These are phyloP conservation scores for Asterophora lycoperdoides DNA, from an alignment of 768 basidiomycete genomes.

Conservation along the genomic window DNA sequence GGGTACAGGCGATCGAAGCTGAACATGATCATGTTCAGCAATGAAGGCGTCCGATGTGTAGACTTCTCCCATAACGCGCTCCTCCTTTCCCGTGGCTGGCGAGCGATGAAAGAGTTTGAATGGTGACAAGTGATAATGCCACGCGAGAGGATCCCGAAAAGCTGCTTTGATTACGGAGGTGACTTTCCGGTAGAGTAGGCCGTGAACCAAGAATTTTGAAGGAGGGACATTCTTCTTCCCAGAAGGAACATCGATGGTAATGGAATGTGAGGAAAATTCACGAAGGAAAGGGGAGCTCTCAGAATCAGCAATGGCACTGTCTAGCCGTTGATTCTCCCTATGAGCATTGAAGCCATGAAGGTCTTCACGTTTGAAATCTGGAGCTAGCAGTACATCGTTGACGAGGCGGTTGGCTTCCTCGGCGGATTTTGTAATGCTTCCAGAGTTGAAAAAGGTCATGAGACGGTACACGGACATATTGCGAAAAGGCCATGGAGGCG, in stretches of 20 bases:
- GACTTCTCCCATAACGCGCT: constrained; percentile 15
- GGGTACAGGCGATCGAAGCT: constrained; percentile 7
- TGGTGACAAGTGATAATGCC: too few relatives aligned
- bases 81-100: constrained; percentile 18
- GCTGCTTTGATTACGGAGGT: constrained; percentile 21
- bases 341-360: constrained; percentile 11
- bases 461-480: constrained; percentile 12
- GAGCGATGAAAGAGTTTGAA: too few relatives aligned
- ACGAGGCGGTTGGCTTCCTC: too few relatives aligned
- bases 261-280: constrained; percentile 1
- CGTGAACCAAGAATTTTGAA: constrained; percentile 17
- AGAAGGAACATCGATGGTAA: constrained; percentile 27
- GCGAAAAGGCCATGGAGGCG: too few relatives aligned
- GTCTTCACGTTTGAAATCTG: constrained; percentile 12
- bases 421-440: constrained; percentile 14
- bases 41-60: too few relatives aligned
- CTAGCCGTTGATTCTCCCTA: constrained; percentile 15
- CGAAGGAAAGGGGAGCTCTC: too few relatives aligned
- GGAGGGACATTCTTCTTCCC: constrained; percentile 15
- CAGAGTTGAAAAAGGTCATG: not conserved
- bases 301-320: not conserved
- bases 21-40: constrained; percentile 14
- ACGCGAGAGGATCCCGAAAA: too few relatives aligned
- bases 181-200: constrained; percentile 23
- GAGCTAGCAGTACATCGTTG: constrained; percentile 13